These are phyloP conservation scores for Aspergillus udagawae DNA, from an alignment of 2,329 filamentous ascomycete genomes.

Conservation along the genomic window DNA sequence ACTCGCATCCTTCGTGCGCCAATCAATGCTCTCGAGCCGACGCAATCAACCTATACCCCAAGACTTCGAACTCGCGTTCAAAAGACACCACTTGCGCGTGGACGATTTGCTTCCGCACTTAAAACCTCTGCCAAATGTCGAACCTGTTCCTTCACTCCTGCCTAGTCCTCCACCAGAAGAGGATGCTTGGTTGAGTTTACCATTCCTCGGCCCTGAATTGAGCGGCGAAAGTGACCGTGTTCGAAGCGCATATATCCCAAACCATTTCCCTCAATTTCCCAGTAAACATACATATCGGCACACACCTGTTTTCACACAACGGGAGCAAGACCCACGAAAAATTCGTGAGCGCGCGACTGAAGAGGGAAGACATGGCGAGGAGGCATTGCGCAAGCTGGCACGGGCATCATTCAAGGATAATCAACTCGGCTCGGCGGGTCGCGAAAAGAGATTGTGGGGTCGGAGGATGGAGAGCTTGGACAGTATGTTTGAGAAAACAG, in stretches of 20 bases:
- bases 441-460: constrained; percentile 39
- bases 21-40: constrained; percentile 56
- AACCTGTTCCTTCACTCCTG: constrained; percentile 27
- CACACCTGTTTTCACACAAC: constrained; percentile 55
- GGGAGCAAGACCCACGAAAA: constrained; percentile 57
- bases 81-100: constrained; percentile 23
- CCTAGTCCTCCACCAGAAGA: constrained; percentile 41
- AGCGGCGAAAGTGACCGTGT: constrained; percentile 45
- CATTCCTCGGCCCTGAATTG: constrained; percentile 51
- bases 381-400: constrained; percentile 59
- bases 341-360: constrained; percentile 61
- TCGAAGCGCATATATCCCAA: constrained; percentile 52
- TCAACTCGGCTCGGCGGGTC: constrained; percentile 37
- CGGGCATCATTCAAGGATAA: constrained; percentile 45
- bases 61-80: constrained; percentile 53
- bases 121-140: constrained; percentile 21
- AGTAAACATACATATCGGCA: constrained; percentile 61
- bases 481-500: constrained; percentile 53
- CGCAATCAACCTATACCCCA: constrained; percentile 54
- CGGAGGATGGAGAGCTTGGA: constrained; percentile 41
- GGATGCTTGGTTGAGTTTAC: constrained; percentile 28
- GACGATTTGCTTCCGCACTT: constrained; percentile 34
- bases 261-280: constrained; percentile 59
- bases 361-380: constrained; percentile 62
- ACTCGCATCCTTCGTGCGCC: constrained; percentile 51